A percentile compares a stretch with the other conserved stretches of the same genome.
Evolutionary conservation across 768 basidiomycete genomes (phyloP).

Genomic region (Amanita molliuscula): DNA sequence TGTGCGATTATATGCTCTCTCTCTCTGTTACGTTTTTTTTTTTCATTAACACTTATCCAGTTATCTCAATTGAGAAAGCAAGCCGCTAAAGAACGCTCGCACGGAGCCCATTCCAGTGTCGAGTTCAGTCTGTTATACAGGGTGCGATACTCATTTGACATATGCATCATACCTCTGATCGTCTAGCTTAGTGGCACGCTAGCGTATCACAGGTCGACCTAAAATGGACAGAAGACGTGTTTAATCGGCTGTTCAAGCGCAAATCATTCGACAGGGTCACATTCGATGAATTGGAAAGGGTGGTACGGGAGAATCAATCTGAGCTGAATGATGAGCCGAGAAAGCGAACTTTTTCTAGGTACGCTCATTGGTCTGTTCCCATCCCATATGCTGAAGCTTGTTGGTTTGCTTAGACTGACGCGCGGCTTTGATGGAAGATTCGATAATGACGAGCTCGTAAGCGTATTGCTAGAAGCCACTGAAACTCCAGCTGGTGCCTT

Average conservation of each 20-base stretch:
- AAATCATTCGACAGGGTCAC: conserved; percentile 26
- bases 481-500: conserved; percentile 34
- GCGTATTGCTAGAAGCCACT: conserved; percentile 35
- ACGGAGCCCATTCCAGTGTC: conserved; percentile 56
- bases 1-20: neutral
- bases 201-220: conserved; percentile 37
- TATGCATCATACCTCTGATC: neutral
- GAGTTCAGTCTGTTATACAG: conserved; percentile 54
- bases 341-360: conserved; percentile 39
- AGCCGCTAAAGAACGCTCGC: conserved; percentile 27
- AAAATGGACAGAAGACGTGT: conserved; percentile 37
- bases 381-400: neutral
- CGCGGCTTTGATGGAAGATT: conserved; percentile 41
- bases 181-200: conserved; percentile 41
- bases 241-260: conserved; percentile 28
- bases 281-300: conserved; percentile 14
- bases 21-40: neutral
- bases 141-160: conserved; percentile 14
- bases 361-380: conserved; percentile 6
- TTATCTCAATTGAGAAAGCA: neutral
- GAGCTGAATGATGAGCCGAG: conserved; percentile 13
- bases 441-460: conserved; percentile 39
- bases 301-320: conserved; percentile 10
- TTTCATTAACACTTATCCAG: neutral
- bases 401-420: conserved; percentile 22